Evolutionary conservation across 1,284 basidiomycete genomes (phyloP).

Genomic region (Takashimella koratensis): DNA sequence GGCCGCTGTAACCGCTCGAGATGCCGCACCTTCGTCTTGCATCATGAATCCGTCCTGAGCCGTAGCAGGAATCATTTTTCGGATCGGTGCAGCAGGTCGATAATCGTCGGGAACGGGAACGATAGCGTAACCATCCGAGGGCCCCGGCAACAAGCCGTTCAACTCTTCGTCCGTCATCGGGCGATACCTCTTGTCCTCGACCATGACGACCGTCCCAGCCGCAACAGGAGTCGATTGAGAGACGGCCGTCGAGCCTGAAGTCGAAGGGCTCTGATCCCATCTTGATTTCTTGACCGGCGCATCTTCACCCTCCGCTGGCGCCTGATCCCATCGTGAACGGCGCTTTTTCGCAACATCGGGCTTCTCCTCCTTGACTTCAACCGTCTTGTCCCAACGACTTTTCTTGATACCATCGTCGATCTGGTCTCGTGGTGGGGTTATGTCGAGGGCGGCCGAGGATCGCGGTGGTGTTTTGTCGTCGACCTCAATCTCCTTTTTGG

Average conservation of each 20-base stretch:
- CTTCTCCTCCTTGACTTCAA: constrained; percentile 51
- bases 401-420: constrained; percentile 66
- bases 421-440: constrained; percentile 26
- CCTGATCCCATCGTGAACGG: constrained; percentile 95
- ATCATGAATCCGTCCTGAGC: constrained; percentile 88
- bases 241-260: constrained; percentile 26
- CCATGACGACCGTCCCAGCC: constrained; percentile 69
- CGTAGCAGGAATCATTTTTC: constrained; percentile 45
- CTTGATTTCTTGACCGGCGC: constrained; percentile 71
- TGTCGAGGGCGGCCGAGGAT: constrained; percentile 42
- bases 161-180: constrained; percentile 95
- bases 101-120: constrained; percentile 94
- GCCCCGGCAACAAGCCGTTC: constrained; percentile 77
- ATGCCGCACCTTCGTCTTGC: constrained; percentile 87
- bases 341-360: constrained; percentile 72
- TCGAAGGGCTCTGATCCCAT: constrained; percentile 49
- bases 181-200: constrained; percentile 91
- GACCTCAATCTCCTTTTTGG: constrained; percentile 56
- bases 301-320: constrained; percentile 58
- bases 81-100: constrained; percentile 63
- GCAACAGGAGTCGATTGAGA: constrained; percentile 56
- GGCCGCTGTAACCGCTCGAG: constrained; percentile 76
- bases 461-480: constrained; percentile 78
- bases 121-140: constrained; percentile 74
- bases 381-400: constrained; percentile 72